Evolutionary conservation across 2,329 filamentous ascomycete genomes (phyloP).

Genomic region (Curvularia eragrostidis): DNA sequence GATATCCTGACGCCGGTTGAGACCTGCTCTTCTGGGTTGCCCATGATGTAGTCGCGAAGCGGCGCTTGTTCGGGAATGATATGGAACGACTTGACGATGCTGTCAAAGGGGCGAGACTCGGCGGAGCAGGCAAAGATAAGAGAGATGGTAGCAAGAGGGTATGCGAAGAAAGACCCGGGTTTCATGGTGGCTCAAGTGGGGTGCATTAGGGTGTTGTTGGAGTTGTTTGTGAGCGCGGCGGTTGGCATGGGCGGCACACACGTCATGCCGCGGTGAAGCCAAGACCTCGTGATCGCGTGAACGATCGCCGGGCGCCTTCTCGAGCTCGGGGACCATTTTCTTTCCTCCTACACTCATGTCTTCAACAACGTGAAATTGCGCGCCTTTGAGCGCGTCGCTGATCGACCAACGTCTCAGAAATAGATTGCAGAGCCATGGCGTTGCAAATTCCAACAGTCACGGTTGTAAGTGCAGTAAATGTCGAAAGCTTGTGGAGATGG

Average conservation of each 20-base stretch:
- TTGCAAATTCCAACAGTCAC: constrained; percentile 43
- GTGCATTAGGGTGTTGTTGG: constrained; percentile 19
- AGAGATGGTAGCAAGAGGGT: constrained; percentile 38
- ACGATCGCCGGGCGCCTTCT: constrained; percentile 24
- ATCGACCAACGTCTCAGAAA: neutral
- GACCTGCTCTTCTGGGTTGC: constrained; percentile 37
- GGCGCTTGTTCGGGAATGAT: constrained; percentile 39
- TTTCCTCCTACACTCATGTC: constrained; percentile 21
- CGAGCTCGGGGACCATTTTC: constrained; percentile 14
- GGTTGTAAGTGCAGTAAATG: constrained; percentile 33
- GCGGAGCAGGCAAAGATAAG: constrained; percentile 43
- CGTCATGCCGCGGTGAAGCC: constrained; percentile 46
- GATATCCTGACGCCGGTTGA: constrained; percentile 69
- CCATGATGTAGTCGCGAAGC: constrained; percentile 39
- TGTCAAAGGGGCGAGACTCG: constrained; percentile 41
- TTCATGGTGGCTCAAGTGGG: constrained; percentile 36
- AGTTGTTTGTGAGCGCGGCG: constrained; percentile 18
- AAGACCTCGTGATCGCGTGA: constrained; percentile 45
- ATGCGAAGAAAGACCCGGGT: constrained; percentile 30
- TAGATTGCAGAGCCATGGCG: constrained; percentile 21
- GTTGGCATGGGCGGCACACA: constrained; percentile 32
- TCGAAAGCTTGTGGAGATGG: constrained; percentile 2
- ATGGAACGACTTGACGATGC: constrained; percentile 39
- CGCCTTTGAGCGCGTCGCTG: constrained; percentile 25
- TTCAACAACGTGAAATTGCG: constrained; percentile 20